These are phyloP conservation scores for Xylaria cubensis DNA, from an alignment of 495 filamentous ascomycete species.

Conservation along the genomic window DNA sequence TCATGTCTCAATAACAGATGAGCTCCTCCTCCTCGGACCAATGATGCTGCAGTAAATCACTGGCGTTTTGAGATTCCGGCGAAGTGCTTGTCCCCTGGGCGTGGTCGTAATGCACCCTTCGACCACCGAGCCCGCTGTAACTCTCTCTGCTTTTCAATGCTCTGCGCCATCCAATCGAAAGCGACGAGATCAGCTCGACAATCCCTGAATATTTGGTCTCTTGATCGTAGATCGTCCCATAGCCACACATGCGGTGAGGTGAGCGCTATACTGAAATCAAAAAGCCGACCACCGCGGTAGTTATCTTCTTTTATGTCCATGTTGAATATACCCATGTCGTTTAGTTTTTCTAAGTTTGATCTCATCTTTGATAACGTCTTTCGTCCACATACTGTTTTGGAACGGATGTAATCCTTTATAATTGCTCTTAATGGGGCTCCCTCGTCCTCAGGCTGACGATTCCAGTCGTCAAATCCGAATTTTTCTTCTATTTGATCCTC, in stretches of 20 bases:
- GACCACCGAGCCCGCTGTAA: too few relatives aligned
- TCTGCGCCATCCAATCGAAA: background rate
- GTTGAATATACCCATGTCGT: background rate
- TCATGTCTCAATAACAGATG: background rate
- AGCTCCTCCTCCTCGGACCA: background rate
- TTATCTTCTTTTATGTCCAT: conserved; percentile 10
- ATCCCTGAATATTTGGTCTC: background rate
- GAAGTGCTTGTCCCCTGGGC: too few relatives aligned
- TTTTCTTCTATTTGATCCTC: background rate
- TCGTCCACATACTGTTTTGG: background rate
- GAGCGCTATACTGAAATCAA: conserved; percentile 2
- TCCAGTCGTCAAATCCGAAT: conserved; percentile 3
- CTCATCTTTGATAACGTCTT: background rate
- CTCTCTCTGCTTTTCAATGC: background rate
- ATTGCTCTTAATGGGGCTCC: background rate
- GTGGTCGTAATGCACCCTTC: too few relatives aligned
- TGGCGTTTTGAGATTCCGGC: background rate
- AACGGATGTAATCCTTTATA: background rate
- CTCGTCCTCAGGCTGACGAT: background rate
- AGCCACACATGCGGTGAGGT: background rate
- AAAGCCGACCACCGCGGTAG: background rate
- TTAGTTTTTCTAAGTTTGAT: background rate
- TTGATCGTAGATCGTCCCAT: background rate
- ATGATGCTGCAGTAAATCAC: background rate
- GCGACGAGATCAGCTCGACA: background rate